phyloP scores from a whole-genome alignment of 768 basidiomycete genomes.

The Russula ochroleuca region DNA sequence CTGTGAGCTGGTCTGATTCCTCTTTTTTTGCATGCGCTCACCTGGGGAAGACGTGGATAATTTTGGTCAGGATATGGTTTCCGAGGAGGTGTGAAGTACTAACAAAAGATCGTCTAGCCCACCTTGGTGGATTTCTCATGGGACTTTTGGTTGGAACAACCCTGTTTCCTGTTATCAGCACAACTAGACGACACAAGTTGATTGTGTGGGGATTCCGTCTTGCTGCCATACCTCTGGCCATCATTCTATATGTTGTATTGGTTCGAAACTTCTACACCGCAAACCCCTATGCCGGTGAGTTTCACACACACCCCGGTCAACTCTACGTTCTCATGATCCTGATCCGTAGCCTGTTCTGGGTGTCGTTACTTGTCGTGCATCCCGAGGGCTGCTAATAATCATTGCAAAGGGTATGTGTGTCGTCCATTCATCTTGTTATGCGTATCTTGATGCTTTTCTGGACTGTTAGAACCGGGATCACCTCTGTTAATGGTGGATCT shows the following conservation, averaged over 20 bases:
- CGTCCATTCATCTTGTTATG: background rate
- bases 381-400: conserved; percentile 66
- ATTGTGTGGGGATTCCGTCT: conserved; percentile 73
- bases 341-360: conserved; percentile 66
- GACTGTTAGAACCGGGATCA: conserved; percentile 19
- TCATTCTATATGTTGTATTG: conserved; percentile 80
- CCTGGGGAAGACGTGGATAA: conserved; percentile 73
- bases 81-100: conserved; percentile 6
- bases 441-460: background rate
- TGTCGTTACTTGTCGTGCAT: conserved; percentile 90
- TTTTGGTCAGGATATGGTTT: conserved; percentile 51
- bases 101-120: conserved; percentile 46
- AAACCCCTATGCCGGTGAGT: conserved; percentile 76
- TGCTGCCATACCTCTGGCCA: conserved; percentile 65
- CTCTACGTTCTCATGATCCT: background rate
- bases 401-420: conserved; percentile 50
- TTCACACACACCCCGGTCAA: conserved; percentile 8
- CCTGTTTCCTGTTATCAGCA: conserved; percentile 87
- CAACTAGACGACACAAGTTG: conserved; percentile 63
- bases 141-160: conserved; percentile 77
- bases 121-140: conserved; percentile 84
- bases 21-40: background rate
- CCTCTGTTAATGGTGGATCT: conserved; percentile 6
- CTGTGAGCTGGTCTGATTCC: conserved; percentile 44
- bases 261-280: conserved; percentile 86